Evolutionary conservation across 208 protist species (phyloP).

Genomic region (Endotrypanum monterogeii): DNA sequence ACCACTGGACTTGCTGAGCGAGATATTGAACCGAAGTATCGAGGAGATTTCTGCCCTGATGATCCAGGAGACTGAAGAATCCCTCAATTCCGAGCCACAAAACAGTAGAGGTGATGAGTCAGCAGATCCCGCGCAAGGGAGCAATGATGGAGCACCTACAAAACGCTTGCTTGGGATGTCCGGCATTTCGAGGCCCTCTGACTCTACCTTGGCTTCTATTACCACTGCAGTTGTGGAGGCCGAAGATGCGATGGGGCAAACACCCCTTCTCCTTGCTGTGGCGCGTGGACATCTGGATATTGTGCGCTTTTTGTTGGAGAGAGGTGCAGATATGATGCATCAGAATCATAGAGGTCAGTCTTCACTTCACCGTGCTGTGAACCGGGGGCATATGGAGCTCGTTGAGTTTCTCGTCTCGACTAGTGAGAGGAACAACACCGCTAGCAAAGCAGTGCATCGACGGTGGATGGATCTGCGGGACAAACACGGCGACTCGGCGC

Average conservation of each 20-base stretch:
- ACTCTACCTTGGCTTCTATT: constrained; percentile 3
- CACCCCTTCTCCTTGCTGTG: constrained; percentile 65
- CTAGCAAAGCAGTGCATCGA: constrained; percentile 40
- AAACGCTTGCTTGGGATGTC: background rate
- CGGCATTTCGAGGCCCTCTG: background rate
- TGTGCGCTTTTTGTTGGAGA: constrained; percentile 66
- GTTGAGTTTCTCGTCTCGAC: constrained; percentile 74
- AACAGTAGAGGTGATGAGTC: background rate
- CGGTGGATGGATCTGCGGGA: constrained; percentile 88
- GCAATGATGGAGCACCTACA: background rate
- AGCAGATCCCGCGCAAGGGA: background rate
- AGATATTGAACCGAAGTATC: constrained; percentile 54
- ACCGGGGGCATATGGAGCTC: constrained; percentile 64
- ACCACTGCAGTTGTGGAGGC: constrained; percentile 40
- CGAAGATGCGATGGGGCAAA: constrained; percentile 68
- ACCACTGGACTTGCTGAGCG: constrained; percentile 53
- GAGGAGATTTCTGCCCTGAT: constrained; percentile 29
- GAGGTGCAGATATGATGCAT: constrained; percentile 60
- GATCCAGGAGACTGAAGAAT: constrained; percentile 5
- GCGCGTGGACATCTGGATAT: constrained; percentile 59
- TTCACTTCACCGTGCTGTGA: constrained; percentile 80
- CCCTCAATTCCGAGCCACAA: background rate
- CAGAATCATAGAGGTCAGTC: constrained; percentile 82
- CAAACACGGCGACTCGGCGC: constrained; percentile 76
- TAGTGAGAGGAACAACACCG: constrained; percentile 50